Evolutionary conservation across 2,329 filamentous ascomycete genomes (phyloP).

Genomic region (Periconia macrospinosa): DNA sequence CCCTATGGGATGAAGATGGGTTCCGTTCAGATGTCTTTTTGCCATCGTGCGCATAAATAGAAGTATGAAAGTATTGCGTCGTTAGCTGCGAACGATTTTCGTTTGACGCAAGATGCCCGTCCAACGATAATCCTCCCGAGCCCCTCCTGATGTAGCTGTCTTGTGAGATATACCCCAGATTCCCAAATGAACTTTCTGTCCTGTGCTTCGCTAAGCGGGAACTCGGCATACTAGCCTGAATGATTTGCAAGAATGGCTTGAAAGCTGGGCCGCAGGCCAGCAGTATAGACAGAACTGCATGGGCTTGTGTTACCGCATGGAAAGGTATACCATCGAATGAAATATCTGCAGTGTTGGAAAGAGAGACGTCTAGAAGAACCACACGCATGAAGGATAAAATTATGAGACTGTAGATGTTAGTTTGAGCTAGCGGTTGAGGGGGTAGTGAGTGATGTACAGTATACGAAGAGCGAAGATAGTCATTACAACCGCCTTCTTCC

Average conservation of each 20-base stretch:
- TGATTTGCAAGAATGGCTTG: constrained; percentile 17
- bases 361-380: constrained; percentile 17
- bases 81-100: background rate
- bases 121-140: background rate
- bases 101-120: background rate
- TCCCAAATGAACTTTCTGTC: constrained; percentile 23
- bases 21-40: background rate
- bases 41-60: too few species aligned
- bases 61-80: background rate
- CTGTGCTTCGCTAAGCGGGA: constrained; percentile 15
- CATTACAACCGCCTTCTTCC: constrained; percentile 18
- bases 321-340: constrained; percentile 25
- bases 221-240: constrained; percentile 8
- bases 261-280: constrained; percentile 25
- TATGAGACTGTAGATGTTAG: constrained; percentile 20
- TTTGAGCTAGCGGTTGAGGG: background rate
- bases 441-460: constrained; percentile 14
- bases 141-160: background rate
- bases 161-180: constrained; percentile 7
- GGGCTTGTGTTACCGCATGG: constrained; percentile 22
- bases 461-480: constrained; percentile 22
- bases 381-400: constrained; percentile 23
- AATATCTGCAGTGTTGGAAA: constrained; percentile 10
- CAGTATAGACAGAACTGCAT: constrained; percentile 24
- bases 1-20: background rate